A percentile compares a stretch with the other conserved stretches of the same genome.
These are phyloP conservation scores for Diaporthe humulicola DNA, from an alignment of 2,329 filamentous ascomycete genomes.

Conservation along the genomic window DNA sequence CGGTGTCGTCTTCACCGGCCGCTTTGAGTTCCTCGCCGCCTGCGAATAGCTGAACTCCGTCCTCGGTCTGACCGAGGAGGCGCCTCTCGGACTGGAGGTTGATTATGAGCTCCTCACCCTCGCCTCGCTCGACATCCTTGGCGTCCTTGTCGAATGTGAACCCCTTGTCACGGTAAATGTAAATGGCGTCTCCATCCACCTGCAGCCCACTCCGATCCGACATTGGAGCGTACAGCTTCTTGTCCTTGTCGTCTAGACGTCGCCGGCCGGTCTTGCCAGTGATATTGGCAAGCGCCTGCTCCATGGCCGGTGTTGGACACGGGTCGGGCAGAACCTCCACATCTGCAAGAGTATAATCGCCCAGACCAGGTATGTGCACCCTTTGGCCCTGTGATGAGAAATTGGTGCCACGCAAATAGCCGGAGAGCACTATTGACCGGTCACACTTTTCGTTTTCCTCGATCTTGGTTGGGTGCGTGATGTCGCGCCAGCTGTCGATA, in stretches of 20 bases:
- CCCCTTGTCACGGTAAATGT: constrained; percentile 79
- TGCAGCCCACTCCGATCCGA: constrained; percentile 96
- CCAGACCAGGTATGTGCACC: constrained; percentile 92
- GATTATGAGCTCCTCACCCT: constrained; percentile 95
- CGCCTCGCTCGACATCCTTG: constrained; percentile 82
- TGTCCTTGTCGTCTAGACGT: constrained; percentile 94
- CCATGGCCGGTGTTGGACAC: constrained; percentile 92
- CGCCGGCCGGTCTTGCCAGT: constrained; percentile 85
- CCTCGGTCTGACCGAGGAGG: constrained; percentile 84
- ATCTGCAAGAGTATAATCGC: constrained; percentile 85
- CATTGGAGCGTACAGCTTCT: constrained; percentile 96
- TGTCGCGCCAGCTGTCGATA: constrained; percentile 93
- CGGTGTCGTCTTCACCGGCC: constrained; percentile 70
- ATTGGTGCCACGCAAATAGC: constrained; percentile 94
- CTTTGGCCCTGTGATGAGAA: constrained; percentile 87
- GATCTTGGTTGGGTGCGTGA: constrained; percentile 92
- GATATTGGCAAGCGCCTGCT: constrained; percentile 86
- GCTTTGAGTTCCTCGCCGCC: constrained; percentile 78
- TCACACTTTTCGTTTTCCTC: constrained; percentile 93
- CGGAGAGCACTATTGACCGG: constrained; percentile 89
- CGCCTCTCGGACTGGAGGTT: constrained; percentile 86
- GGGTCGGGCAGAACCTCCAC: constrained; percentile 94
- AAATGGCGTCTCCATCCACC: constrained; percentile 97
- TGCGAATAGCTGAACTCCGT: constrained; percentile 88
- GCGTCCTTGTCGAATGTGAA: constrained; percentile 80